Base-by-base conservation (phyloP, 768 basidiomycete genomes). In the Epithele typhae region DNA sequence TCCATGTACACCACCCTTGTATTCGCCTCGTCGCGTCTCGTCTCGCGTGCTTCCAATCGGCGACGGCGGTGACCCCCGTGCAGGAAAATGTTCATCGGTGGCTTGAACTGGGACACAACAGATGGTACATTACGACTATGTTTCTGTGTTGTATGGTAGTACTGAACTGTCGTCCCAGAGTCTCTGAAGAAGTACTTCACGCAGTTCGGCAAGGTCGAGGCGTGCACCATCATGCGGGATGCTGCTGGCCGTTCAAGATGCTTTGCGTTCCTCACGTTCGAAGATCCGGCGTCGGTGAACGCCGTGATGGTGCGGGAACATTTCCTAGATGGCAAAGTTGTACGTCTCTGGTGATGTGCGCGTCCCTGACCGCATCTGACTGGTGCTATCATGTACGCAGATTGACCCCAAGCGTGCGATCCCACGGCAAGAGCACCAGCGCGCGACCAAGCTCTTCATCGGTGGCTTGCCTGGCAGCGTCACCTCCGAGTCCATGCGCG, bases 21-120 rank as follows among this genome's bases (percentile, higher is more conserved):
- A 17, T 17, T 36, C 35, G 35, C 18, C 35, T n/a, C 36, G 24
- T 34, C 43, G 39, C 48, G n/a, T 36, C 37, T 17, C 36, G n/a
- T 40, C 32, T 25, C 47, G 36, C 55, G 46, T 72, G 48, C 44
- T 45, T 41, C 30, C 47, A 46, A 48, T 25, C n/a, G n/a, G n/a
- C n/a, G n/a, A 17, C 35, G 46, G 43, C 41, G 45, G 42, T 17
- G n/a, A n/a, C n/a, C 43, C 37, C 46, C 40, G 22, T 49, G 39
- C 51, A 97, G 96, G 70, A 99, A 99, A 78, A 99, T 99, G 96
- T 99, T 99, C 70, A 94, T 99, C 64, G 96, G 96, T 53, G 96
- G 96, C 56, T 77, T 99, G 56, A 96, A 98, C 73, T 99, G 96
- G 96, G 95, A 98, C 70, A 98, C 96, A 60, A 95, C 92, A 65